These are phyloP conservation scores for Rhodamnia argentea DNA, from an alignment of 345 rosid genomes.

Conservation along the genomic window DNA sequence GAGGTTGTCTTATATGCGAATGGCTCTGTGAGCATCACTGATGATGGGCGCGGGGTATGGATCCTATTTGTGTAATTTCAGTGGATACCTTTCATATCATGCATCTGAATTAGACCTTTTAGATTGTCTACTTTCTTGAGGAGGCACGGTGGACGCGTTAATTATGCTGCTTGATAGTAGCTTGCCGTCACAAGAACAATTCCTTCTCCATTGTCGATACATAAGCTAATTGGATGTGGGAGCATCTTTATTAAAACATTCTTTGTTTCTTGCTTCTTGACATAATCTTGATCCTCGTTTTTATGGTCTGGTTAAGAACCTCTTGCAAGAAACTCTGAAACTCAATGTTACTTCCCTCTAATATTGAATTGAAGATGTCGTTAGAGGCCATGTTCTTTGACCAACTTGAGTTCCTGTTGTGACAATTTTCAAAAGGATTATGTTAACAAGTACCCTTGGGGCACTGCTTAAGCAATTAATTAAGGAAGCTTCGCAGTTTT, in stretches of 20 bases:
- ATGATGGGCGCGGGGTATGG: conserved; percentile 98
- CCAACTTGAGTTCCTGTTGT: background rate
- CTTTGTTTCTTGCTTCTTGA: background rate
- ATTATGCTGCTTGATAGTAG: background rate
- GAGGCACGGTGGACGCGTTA: background rate
- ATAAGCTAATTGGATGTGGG: background rate
- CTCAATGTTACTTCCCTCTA: background rate
- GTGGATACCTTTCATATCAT: background rate
- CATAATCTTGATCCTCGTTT: background rate
- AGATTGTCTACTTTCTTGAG: background rate
- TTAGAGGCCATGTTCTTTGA: background rate
- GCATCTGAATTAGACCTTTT: background rate
- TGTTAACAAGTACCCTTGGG: background rate
- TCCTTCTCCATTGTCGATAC: background rate
- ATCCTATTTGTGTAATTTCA: background rate
- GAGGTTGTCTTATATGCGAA: conserved; percentile 59
- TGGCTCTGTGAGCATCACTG: conserved; percentile 80
- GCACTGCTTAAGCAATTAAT: background rate
- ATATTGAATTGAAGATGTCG: background rate
- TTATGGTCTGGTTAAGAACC: background rate
- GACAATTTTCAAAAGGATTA: background rate
- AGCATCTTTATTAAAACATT: background rate
- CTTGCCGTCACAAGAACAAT: background rate
- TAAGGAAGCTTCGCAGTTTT: background rate
- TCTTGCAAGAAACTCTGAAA: background rate